These are phyloP conservation scores for Beverwykella pulmonaria DNA, from an alignment of 495 filamentous ascomycete genomes.

Conservation along the genomic window DNA sequence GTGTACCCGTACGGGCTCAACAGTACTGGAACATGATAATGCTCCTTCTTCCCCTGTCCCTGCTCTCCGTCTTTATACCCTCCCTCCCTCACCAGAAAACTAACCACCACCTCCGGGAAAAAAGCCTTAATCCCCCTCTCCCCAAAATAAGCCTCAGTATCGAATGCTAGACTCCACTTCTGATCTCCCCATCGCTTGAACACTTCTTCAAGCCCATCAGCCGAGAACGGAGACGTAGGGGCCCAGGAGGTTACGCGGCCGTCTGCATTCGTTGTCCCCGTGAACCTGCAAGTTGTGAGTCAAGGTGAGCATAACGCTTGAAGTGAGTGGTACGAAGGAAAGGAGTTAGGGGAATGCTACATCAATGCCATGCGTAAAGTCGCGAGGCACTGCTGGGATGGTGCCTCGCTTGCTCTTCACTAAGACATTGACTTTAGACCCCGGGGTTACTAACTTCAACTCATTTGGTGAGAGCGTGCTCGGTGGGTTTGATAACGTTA, in stretches of 20 bases:
- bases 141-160: slow-evolving; percentile 76
- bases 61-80: slow-evolving; percentile 39
- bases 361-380: too few relatives aligned
- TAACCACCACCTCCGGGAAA: slow-evolving; percentile 87
- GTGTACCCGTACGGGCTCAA: slow-evolving; percentile 90
- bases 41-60: slow-evolving; percentile 50
- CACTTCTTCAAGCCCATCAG: slow-evolving; percentile 51
- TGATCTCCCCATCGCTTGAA: slow-evolving; percentile 47
- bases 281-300: too few relatives aligned
- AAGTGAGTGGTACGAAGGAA: too few relatives aligned
- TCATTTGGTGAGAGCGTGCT: slow-evolving; percentile 40
- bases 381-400: too few relatives aligned
- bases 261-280: slow-evolving; percentile 69
- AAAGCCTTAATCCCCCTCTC: slow-evolving; percentile 68
- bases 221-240: slow-evolving; percentile 49
- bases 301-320: too few relatives aligned
- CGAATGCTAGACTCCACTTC: slow-evolving; percentile 76
- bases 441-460: too few relatives aligned
- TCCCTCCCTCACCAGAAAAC: slow-evolving; percentile 72
- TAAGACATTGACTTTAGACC: too few relatives aligned
- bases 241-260: slow-evolving; percentile 83
- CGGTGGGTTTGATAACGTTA: slow-evolving; percentile 50
- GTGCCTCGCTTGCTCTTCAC: too few relatives aligned
- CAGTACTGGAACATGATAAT: slow-evolving; percentile 92
- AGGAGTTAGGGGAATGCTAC: too few relatives aligned